phyloP scores from a whole-genome alignment of 2,329 filamentous ascomycete genomes.

The Phyllosticta ampelicida region DNA sequence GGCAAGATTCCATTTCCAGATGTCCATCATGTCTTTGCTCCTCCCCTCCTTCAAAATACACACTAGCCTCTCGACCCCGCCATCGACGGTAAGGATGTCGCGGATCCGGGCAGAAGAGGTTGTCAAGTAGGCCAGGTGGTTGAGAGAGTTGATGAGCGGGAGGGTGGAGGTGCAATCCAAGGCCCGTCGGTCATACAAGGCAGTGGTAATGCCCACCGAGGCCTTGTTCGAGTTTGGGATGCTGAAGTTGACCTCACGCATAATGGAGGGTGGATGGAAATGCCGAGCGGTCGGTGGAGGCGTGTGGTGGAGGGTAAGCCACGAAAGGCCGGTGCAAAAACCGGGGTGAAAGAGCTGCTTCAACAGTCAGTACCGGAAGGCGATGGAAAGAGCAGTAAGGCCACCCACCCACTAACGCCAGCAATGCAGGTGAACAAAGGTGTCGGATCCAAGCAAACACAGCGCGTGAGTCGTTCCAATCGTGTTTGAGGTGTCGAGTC shows the following conservation, averaged over 20 bases:
- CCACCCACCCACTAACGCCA: conserved; percentile 10
- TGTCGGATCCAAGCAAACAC: conserved; percentile 8
- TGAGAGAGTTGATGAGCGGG: conserved; percentile 96
- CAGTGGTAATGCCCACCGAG: conserved; percentile 95
- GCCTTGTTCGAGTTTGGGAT: conserved; percentile 99
- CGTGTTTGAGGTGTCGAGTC: conserved; percentile 2
- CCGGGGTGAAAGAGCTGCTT: conserved; percentile 18
- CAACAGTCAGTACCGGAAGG: conserved; percentile 22
- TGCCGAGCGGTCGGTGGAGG: neutral
- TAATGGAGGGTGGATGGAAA: conserved; percentile 42
- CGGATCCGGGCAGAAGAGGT: conserved; percentile 95
- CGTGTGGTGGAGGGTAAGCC: neutral
- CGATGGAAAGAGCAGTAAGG: neutral
- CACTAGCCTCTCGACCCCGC: conserved; percentile 89
- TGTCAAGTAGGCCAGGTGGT: conserved; percentile 95
- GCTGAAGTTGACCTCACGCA: conserved; percentile 99
- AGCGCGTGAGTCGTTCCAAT: conserved; percentile 7
- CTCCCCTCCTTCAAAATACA: conserved; percentile 96
- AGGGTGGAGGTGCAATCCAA: conserved; percentile 97
- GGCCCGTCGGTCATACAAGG: conserved; percentile 91
- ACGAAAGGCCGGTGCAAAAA: conserved; percentile 9
- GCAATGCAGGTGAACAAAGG: conserved; percentile 11
- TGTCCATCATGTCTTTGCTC: conserved; percentile 98
- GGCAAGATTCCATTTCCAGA: conserved; percentile 99
- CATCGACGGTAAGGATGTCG: conserved; percentile 97